These are phyloP conservation scores for Pachyrhizus erosus DNA, from an alignment of 306 rosid genomes.

Conservation along the genomic window DNA sequence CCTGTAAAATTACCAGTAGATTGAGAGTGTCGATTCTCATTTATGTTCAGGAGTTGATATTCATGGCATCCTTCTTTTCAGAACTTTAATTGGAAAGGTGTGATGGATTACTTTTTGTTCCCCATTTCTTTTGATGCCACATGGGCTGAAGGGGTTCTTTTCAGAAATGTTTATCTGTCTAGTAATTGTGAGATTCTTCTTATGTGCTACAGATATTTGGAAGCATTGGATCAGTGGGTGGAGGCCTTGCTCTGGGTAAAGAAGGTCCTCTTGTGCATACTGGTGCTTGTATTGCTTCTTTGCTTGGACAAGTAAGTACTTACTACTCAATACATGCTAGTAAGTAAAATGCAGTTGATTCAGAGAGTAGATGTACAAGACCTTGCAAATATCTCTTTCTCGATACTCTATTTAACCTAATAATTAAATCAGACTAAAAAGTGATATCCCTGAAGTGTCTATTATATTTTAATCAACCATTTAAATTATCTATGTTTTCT, in stretches of 20 bases:
- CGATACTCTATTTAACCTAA: not conserved
- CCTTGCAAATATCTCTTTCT: constrained; percentile 27
- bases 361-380: not conserved
- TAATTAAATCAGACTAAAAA: not conserved
- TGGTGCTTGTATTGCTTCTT: constrained; percentile 99
- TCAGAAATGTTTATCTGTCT: constrained; percentile 19
- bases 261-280: constrained; percentile 99
- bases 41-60: constrained; percentile 76
- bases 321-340: constrained; percentile 21
- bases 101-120: constrained; percentile 15
- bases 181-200: constrained; percentile 40
- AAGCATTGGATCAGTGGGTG: constrained; percentile 99
- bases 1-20: constrained; percentile 11
- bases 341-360: constrained; percentile 34
- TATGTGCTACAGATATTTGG: constrained; percentile 75
- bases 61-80: constrained; percentile 86
- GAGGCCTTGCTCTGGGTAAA: constrained; percentile 98
- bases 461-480: constrained; percentile 19
- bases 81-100: constrained; percentile 99
- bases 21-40: constrained; percentile 48
- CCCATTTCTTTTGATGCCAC: not conserved
- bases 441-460: constrained; percentile 1
- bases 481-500: constrained; percentile 21
- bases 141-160: not conserved
- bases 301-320: constrained; percentile 93